Evolutionary conservation across 2,329 filamentous ascomycete genomes (phyloP).

Genomic region (Fusarium veterinarium): DNA sequence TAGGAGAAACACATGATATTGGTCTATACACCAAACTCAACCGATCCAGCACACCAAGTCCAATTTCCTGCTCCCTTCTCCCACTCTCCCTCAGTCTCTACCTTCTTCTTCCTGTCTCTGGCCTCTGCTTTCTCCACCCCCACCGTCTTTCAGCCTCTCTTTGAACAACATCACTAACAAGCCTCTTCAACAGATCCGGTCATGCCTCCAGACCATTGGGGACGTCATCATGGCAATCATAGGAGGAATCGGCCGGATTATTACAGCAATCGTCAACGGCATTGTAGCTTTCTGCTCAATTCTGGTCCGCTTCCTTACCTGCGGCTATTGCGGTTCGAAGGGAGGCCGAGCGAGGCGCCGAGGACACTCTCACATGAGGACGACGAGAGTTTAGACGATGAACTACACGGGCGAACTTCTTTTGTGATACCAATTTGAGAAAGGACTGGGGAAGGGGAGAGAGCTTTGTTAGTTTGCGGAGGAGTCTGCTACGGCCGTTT

Average conservation of each 20-base stretch:
- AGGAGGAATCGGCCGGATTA: slow-evolving; percentile 72
- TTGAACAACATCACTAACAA: slow-evolving; percentile 25
- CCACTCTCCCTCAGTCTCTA: neutral
- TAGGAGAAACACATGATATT: neutral
- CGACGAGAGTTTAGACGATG: slow-evolving; percentile 28
- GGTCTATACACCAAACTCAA: neutral
- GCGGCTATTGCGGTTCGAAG: slow-evolving; percentile 55
- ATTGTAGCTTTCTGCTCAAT: slow-evolving; percentile 73
- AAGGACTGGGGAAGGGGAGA: neutral
- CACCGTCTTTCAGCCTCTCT: neutral
- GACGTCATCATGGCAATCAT: slow-evolving; percentile 75
- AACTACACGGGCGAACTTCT: neutral
- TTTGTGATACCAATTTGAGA: slow-evolving; percentile 21
- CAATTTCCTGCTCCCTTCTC: too few species aligned
- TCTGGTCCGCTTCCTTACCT: slow-evolving; percentile 74
- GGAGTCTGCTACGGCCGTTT: slow-evolving; percentile 18
- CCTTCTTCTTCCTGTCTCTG: neutral
- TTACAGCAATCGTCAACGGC: slow-evolving; percentile 75
- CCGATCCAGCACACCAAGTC: neutral
- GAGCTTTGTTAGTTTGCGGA: neutral
- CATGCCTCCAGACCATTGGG: slow-evolving; percentile 73
- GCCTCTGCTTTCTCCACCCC: neutral
- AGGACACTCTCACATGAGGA: slow-evolving; percentile 26
- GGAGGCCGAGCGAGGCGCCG: slow-evolving; percentile 26
- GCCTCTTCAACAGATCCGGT: slow-evolving; percentile 60